Evolutionary conservation across 768 basidiomycete genomes (phyloP).

Genomic region (Lentinula boryana): DNA sequence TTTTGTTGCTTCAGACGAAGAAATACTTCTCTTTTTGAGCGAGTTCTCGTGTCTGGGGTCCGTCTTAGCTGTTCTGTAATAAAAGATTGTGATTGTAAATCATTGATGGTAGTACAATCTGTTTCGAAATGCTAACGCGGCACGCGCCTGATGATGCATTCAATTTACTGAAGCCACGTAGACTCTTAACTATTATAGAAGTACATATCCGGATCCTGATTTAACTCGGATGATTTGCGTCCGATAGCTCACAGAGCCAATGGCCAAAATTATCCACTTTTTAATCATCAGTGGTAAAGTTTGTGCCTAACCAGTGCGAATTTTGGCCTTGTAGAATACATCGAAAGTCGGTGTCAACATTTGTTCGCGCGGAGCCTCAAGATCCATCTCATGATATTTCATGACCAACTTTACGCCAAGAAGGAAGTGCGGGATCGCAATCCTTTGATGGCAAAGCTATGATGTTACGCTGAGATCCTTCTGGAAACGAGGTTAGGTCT

Average conservation of each 20-base stretch:
- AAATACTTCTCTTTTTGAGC: no score
- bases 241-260: background rate
- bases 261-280: background rate
- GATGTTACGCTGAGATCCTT: background rate
- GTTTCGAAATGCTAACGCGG: no score
- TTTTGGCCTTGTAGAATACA: background rate
- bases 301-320: background rate
- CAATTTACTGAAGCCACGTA: no score
- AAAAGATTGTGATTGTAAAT: no score
- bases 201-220: background rate
- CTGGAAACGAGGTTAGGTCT: background rate
- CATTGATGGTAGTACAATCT: no score
- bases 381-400: no score
- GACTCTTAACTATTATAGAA: background rate
- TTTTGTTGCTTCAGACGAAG: no score
- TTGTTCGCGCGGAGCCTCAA: background rate
- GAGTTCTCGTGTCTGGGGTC: no score
- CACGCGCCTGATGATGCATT: no score
- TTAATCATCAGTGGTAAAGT: no score
- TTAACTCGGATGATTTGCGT: background rate
- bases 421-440: background rate
- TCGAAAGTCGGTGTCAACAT: background rate
- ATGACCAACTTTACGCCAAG: no score
- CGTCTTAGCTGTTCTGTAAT: no score
- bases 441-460: background rate